A percentile compares a stretch with the other conserved stretches of the same genome.
Evolutionary conservation across 805 yeast genomes (phyloP).

Genomic region (Candida ovalis): DNA sequence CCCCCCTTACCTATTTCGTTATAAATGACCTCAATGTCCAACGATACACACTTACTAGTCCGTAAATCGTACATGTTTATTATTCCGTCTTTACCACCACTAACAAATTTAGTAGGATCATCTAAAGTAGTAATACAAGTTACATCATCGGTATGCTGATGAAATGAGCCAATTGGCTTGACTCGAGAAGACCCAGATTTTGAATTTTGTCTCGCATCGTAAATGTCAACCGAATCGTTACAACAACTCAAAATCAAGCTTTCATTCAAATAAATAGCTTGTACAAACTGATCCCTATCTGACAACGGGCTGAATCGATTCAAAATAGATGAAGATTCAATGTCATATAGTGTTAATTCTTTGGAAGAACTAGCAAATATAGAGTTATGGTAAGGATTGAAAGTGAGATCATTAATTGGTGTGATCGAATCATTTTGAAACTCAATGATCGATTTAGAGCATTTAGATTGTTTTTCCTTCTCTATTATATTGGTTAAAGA

Average conservation of each 20-base stretch:
- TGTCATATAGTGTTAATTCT: slow-evolving; percentile 15
- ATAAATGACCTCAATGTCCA: slow-evolving; percentile 15
- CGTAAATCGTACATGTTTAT: slow-evolving; percentile 16
- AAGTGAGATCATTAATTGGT: neutral
- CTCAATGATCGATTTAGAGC: slow-evolving; percentile 1
- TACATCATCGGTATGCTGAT: slow-evolving; percentile 16
- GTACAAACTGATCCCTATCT: slow-evolving; percentile 4
- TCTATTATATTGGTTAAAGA: neutral
- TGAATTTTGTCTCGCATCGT: slow-evolving; percentile 9
- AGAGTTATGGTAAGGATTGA: slow-evolving; percentile 3
- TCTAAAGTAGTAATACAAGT: slow-evolving; percentile 5
- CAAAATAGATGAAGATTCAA: slow-evolving; percentile 1
- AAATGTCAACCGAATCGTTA: slow-evolving; percentile 11
- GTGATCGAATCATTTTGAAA: slow-evolving; percentile 10
- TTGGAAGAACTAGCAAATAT: slow-evolving; percentile 15
- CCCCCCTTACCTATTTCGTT: slow-evolving; percentile 7
- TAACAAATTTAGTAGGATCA: slow-evolving; percentile 6
- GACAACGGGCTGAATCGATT: neutral
- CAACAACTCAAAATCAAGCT: slow-evolving; percentile 10
- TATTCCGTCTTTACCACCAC: slow-evolving; percentile 19
- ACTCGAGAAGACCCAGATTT: neutral
- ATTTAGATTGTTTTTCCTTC: no score
- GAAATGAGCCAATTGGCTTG: neutral
- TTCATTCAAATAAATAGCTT: slow-evolving; percentile 8
- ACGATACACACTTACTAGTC: slow-evolving; percentile 4